Evolutionary conservation across 208 protist species (phyloP), one percentile per base, ranked within the genome.

Genomic region (Wallacemonas sp.): DNA sequence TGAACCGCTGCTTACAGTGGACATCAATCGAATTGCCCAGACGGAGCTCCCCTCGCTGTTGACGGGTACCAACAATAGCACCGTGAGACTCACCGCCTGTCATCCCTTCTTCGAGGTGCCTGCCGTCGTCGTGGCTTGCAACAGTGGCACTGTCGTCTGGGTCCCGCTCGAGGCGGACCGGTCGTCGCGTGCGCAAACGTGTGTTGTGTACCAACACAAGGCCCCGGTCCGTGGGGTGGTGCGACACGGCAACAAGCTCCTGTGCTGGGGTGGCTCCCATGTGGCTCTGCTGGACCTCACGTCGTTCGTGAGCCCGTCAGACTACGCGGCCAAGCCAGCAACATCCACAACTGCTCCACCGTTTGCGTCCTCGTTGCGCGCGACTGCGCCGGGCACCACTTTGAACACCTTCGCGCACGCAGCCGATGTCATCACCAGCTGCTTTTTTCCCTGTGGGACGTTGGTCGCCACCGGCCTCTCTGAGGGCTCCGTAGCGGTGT

Each of bases 401-500:
- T n/a, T 58, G 16, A 78, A 84, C 68, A 67, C 76, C 30, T 85
- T 95, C 61, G 60, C 63, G 16, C 86, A 93, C 65, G 68, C 61
- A 9, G 72, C 80, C 3, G 87, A 93, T 26, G 80, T 92, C n/a
- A 81, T 80, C 44, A 81, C 82, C 2, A 76, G 82, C 61, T 90
- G 81, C 61, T 79, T 93, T 27, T 90, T 91, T 61, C 81, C 90
- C 1, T 92, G 80, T 58, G 86, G 87, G 21, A 85, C 76, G 17
- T 75, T 91, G 34, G 76, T 87, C 14, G 76, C 81, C 49, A 89
- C 90, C 6, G 90, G 90, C 8, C 74, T 88, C 5, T 91, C 90
- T 0, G 84, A 95, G 17, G 90, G 90, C 48, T 90, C 80, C 1
- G 79, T 95, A 16, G 80, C 77, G 0, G 52, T 93, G 19, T 95